Percentiles rank a stretch among this genome's conserved stretches.
Evolutionary conservation across 257 asterid species (phyloP).

Genomic region (Gynochthodes officinalis): DNA sequence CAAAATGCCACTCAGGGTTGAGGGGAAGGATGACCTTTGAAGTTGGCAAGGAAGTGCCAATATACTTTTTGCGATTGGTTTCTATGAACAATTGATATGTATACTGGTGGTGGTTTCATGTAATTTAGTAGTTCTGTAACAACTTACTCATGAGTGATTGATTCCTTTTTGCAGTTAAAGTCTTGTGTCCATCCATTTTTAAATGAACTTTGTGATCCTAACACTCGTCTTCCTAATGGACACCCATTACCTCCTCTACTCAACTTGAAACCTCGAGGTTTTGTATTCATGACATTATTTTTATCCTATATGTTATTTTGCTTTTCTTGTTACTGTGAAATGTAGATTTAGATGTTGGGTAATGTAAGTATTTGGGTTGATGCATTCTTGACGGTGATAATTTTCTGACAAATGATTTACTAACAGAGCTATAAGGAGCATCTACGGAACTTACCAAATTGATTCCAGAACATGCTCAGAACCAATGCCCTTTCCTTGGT

Average conservation of each 20-base stretch:
- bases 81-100: neutral
- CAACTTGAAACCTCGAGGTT: constrained; percentile 76
- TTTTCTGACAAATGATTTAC: neutral
- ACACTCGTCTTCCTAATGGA: constrained; percentile 62
- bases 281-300: neutral
- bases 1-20: neutral
- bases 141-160: constrained; percentile 4
- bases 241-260: constrained; percentile 72
- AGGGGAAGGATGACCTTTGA: too few relatives aligned
- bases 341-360: neutral
- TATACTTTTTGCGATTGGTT: too few relatives aligned
- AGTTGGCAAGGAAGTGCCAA: too few relatives aligned
- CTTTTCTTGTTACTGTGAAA: neutral
- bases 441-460: constrained; percentile 56
- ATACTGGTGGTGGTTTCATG: neutral
- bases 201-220: constrained; percentile 63
- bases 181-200: constrained; percentile 70
- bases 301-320: neutral
- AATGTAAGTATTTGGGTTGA: neutral
- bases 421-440: constrained; percentile 71
- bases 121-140: neutral
- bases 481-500: constrained; percentile 46
- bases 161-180: constrained; percentile 45
- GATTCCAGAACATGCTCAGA: constrained; percentile 73
- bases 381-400: neutral